Percentiles rank a stretch among this genome's conserved stretches.
Conservation (phyloP, 495 filamentous ascomycete genomes). For the Apodospora peruviana region DNA sequence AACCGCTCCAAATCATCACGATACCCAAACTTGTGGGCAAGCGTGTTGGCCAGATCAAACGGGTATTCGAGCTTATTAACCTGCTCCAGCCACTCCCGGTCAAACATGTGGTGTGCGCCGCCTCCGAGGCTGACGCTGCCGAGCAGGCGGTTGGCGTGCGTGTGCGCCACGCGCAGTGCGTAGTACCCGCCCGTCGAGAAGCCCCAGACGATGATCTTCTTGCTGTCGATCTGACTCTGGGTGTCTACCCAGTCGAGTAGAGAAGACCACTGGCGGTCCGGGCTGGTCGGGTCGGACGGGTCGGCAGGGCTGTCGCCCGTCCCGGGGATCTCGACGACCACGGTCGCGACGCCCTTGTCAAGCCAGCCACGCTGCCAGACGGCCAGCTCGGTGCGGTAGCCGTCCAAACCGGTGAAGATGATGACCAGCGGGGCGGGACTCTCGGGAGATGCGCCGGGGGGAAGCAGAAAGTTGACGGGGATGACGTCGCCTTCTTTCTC, state of each 20-base stretch:
- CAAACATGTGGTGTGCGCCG: slow-evolving; percentile 62
- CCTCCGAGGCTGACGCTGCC: slow-evolving; percentile 60
- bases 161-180: slow-evolving; percentile 62
- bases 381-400: slow-evolving; percentile 68
- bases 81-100: slow-evolving; percentile 53
- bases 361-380: slow-evolving; percentile 55
- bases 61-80: slow-evolving; percentile 67
- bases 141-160: slow-evolving; percentile 50
- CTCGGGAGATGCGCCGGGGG: slow-evolving; percentile 19
- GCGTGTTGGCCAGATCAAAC: slow-evolving; percentile 55
- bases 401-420: slow-evolving; percentile 67
- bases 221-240: slow-evolving; percentile 47
- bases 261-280: slow-evolving; percentile 54
- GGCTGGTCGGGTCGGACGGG: slow-evolving; percentile 29
- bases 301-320: slow-evolving; percentile 67
- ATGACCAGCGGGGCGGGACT: slow-evolving; percentile 52
- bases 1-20: slow-evolving; percentile 31
- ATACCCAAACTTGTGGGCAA: slow-evolving; percentile 65
- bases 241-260: slow-evolving; percentile 58
- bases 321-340: slow-evolving; percentile 67
- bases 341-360: slow-evolving; percentile 46
- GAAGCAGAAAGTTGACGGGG: slow-evolving; percentile 55
- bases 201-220: slow-evolving; percentile 56
- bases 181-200: slow-evolving; percentile 70
- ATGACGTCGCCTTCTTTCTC: slow-evolving; percentile 31